Evolutionary conservation across 352 stramenopile species (phyloP), one percentile per base, ranked within the genome.

Genomic region (Pythium chondricola): DNA sequence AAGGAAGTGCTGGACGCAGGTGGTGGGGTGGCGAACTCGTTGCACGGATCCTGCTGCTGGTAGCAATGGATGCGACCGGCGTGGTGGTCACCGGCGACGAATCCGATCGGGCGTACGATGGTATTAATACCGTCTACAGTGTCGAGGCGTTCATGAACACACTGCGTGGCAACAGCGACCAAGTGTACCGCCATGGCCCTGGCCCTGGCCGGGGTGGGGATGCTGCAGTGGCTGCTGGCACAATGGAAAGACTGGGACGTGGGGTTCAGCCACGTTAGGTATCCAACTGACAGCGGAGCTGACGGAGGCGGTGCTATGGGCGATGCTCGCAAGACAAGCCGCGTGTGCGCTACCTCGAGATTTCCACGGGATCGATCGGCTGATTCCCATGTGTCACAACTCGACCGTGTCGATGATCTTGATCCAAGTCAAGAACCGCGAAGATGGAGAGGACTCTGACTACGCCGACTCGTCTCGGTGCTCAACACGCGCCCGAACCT

Each of bases 211-310:
- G n/a, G n/a, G n/a, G n/a, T n/a, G n/a, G n/a, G n/a, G n/a, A n/a
- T n/a, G n/a, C n/a, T n/a, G n/a, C n/a, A n/a, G n/a, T n/a, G n/a
- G n/a, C n/a, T 32, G 26, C 39, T 46, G 8, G 10, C 20, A 6
- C 21, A n/a, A 20, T 47, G 33, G 42, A 36, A 8, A 24, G 16
- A 10, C 14, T 74, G 53, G 57, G 2, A 50, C 4, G 40, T 74
- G 27, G 50, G 61, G 1, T 70, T 70, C 24, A 63, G 44, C 36
- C 56, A 74, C 20, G 70, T 74, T n/a, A n/a, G n/a, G n/a, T 31
- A 47, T 68, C 35, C 35, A 65, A 21, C 31, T 74, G 13, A 9
- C 17, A 0, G 9, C 35, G 6, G 25, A 63, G 26, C 65, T 54
- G 6, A 36, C 21, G 9, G 35, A 65, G 20, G 35, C 51, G 2